These are phyloP conservation scores for Leccinum fuscescens DNA, from an alignment of 1,284 basidiomycete genomes.

Conservation along the genomic window DNA sequence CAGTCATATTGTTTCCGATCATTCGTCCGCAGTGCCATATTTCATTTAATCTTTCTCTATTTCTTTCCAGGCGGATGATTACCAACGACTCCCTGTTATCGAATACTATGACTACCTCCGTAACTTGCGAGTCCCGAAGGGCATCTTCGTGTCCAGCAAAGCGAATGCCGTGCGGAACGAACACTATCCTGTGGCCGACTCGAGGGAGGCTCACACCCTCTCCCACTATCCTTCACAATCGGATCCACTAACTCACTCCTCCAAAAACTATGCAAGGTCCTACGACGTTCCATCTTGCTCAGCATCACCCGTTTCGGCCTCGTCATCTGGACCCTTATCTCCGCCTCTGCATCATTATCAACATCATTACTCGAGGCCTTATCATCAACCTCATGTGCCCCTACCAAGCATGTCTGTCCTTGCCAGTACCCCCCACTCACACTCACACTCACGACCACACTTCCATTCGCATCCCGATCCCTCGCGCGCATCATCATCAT, in stretches of 20 bases:
- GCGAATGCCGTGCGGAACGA: slow-evolving; percentile 45
- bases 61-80: slow-evolving; percentile 56
- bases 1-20: slow-evolving; percentile 24
- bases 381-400: slow-evolving; percentile 14
- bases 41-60: slow-evolving; percentile 13
- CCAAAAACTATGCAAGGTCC: slow-evolving; percentile 15
- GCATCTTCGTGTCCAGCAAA: slow-evolving; percentile 65
- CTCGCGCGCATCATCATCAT: slow-evolving; percentile 2
- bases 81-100: slow-evolving; percentile 60
- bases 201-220: slow-evolving; percentile 17
- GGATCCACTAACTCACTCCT: slow-evolving; percentile 4
- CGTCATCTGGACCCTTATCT: slow-evolving; percentile 33
- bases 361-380: slow-evolving; percentile 21
- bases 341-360: slow-evolving; percentile 17
- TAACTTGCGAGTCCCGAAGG: slow-evolving; percentile 57
- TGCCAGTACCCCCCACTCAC: slow-evolving; percentile 16
- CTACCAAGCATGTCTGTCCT: slow-evolving; percentile 27
- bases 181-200: slow-evolving; percentile 35
- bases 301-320: slow-evolving; percentile 40
- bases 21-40: slow-evolving; percentile 3
- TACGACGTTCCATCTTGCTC: slow-evolving; percentile 36
- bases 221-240: slow-evolving; percentile 8
- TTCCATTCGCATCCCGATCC: slow-evolving; percentile 25
- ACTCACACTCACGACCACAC: neutral
- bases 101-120: slow-evolving; percentile 70